Conservation (phyloP, 169 alveolate genomes). For the Plasmodium knowlesi region DNA sequence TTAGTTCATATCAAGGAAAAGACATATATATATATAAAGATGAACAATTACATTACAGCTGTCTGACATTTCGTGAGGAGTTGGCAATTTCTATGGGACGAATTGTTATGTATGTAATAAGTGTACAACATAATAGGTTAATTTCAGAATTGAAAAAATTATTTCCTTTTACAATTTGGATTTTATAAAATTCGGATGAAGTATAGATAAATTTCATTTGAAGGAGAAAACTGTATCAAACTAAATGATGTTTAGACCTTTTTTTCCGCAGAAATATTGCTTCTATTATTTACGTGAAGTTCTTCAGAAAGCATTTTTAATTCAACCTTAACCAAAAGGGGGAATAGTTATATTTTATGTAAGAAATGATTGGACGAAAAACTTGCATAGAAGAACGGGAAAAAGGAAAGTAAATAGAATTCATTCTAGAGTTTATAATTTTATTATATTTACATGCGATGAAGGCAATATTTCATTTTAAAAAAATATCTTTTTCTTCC, state of each 20-base stretch:
- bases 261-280: not conserved
- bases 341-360: not conserved
- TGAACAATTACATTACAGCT: not conserved
- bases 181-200: not conserved
- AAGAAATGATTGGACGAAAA: not conserved
- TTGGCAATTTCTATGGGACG: not conserved
- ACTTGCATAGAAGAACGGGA: not conserved
- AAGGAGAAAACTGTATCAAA: not conserved
- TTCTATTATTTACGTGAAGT: not conserved
- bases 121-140: not conserved
- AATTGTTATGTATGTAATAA: not conserved
- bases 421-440: no score
- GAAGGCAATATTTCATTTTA: not conserved
- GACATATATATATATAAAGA: not conserved
- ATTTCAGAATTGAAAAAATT: not conserved
- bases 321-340: not conserved
- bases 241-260: not conserved
- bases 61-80: not conserved
- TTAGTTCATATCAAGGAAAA: not conserved
- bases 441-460: not conserved
- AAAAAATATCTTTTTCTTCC: not conserved
- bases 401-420: no score
- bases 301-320: not conserved
- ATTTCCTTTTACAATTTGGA: not conserved
- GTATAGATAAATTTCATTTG: not conserved